Percentiles rank a stretch among this genome's conserved stretches.
Evolutionary conservation across 305 asterid species (phyloP).

Genomic region (Plantago rigida): DNA sequence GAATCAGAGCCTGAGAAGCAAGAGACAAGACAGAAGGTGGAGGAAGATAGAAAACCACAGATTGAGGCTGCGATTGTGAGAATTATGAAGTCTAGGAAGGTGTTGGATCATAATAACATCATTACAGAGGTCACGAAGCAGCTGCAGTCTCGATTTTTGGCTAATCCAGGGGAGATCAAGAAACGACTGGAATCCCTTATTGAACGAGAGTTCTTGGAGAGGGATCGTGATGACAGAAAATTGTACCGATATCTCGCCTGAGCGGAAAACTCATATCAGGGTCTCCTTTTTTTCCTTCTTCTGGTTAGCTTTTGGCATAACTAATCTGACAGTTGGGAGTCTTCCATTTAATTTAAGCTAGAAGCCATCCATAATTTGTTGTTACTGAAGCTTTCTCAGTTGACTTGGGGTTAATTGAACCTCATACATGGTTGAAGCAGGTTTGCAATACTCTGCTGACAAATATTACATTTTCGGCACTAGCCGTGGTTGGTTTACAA

Average conservation of each 20-base stretch:
- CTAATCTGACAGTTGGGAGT: conserved; percentile 20
- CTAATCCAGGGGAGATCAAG: conserved; percentile 71
- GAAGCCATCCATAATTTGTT: conserved; percentile 3
- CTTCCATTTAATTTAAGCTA: conserved; percentile 22
- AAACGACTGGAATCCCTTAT: conserved; percentile 74
- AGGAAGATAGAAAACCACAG: conserved; percentile 80
- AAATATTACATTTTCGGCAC: no score
- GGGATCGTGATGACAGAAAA: conserved; percentile 57
- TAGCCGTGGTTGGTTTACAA: no score
- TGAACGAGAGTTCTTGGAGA: conserved; percentile 76
- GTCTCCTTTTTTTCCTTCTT: conserved; percentile 24
- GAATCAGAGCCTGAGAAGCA: conserved; percentile 76
- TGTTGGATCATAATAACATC: conserved; percentile 64
- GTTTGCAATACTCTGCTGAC: no score
- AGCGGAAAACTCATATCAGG: conserved; percentile 18
- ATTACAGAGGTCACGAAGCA: conserved; percentile 77
- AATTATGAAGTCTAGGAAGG: conserved; percentile 68
- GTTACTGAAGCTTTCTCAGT: conserved; percentile 1
- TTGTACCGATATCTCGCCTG: conserved; percentile 62
- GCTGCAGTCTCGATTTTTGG: conserved; percentile 62
- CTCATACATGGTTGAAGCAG: not conserved
- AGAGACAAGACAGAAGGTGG: conserved; percentile 77
- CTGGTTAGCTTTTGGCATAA: conserved; percentile 25
- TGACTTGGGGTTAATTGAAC: not conserved
- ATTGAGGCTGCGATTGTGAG: conserved; percentile 75